Evolutionary conservation across 2,329 filamentous ascomycete genomes (phyloP), one percentile per base, ranked within the genome.

Genomic region (Byssochlamys sp.): DNA sequence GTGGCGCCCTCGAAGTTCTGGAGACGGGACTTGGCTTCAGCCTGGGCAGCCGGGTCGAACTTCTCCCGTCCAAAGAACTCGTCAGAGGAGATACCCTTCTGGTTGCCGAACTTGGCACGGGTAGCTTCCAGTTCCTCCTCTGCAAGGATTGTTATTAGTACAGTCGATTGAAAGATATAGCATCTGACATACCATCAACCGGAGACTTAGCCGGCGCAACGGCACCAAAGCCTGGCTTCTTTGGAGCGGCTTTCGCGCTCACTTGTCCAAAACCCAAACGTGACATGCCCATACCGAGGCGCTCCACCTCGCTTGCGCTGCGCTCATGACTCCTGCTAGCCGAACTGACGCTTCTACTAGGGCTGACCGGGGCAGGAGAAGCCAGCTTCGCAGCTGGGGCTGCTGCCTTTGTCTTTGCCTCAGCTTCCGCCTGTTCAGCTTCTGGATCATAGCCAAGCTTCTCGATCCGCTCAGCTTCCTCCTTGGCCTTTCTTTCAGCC

Each of bases 71-170:
- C 91, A 71, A 99, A 99, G 81, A 95, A 99, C 72, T 99, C 94
- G 72, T 99, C 94, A 0, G 91, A 96, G 0, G 91, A 96, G 65
- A 99, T 99, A 65, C 89, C 89, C 80, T 97, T 97, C 73, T 99
- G 94, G 50, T 75, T 76, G 60, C 91, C 92, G 68, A 99, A 99
- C 74, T 96, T 96, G 69, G 83, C 79, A 67, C 89, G 88, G 4
- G 91, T 90, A 70, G 90, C 95, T 68, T 84, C 85, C 67, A 96
- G 85, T 56, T 87, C 86, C 58, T 96, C 90, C 53, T 84, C 82
- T 80, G 51, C 50, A 31, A 25, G n/a, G 51, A 49, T 48, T 19
- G 19, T 19, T 39, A 28, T 51, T 67, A 57, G 68, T 59, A 24
- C 19, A n/a, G 12, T 1, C 7, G 35, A 28, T 24, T 10, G n/a